Evolutionary conservation across 176 grass and related monocot species (phyloP), one percentile per base, ranked within the genome.

Genomic region (Ensete ventricosum): DNA sequence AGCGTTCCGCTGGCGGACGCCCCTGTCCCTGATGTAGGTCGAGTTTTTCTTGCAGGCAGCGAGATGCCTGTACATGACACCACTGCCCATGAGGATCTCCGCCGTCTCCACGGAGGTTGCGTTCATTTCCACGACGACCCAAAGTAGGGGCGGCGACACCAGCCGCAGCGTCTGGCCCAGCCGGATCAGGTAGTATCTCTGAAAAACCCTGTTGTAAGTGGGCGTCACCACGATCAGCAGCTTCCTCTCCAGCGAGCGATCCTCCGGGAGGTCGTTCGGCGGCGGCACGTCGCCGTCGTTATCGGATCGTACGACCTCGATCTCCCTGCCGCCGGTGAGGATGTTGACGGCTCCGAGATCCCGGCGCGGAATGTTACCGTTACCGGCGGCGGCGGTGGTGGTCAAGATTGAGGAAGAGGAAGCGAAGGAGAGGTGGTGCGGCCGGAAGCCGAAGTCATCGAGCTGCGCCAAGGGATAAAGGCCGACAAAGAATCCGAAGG

Each of bases 21-120:
- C 79, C 74, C 82, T 77, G 60, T 82, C 79, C 65, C 29, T 57
- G 4, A 77, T 64, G 74, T 62, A 43, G 9, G 55, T 73, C 48
- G 55, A 77, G 2, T 83, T 86, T 19, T 73, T 52, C 64, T 83
- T 23, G 69, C 86, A 88, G 0, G 84, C 34, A 43, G 34, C 84
- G 53, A 99, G 69, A 77, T 91, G 92, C 43, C 91, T 84, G 86
- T 94, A 88, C 91, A 88, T 79, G 63, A 99, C 88, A 29, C 91
- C 76, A n/a, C 82, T 89, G 34, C 77, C 78, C 26, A 84, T 79
- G 14, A 95, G 91, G 64, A 86, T 86, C 22, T 82, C 80, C 25
- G 90, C 83, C 9, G 94, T 87, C 75, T 98, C 90, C 0, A 73
- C 29, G 0, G 90, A 86, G 67, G 87, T 82, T 14, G 71, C 73